These are phyloP conservation scores for Abrus pulchellus DNA, from an alignment of 306 rosid genomes.

Conservation along the genomic window DNA sequence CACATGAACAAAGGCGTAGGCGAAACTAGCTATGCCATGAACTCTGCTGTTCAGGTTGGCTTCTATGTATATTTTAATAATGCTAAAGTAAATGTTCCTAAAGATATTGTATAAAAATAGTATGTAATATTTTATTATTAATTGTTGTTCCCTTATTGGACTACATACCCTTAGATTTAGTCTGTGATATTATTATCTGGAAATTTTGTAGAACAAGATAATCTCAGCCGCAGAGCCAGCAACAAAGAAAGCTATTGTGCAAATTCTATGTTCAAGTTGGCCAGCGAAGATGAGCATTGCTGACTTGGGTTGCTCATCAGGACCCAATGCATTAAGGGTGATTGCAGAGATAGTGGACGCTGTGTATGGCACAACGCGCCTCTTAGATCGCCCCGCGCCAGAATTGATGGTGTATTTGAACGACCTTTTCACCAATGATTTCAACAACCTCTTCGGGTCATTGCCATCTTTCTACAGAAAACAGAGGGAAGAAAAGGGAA, in stretches of 20 bases:
- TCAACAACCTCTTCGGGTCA: conserved; percentile 70
- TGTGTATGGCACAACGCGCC: conserved; percentile 42
- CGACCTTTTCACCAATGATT: conserved; percentile 79
- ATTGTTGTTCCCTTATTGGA: too few species aligned
- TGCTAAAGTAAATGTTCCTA: too few species aligned
- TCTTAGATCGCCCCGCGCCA: conserved; percentile 36
- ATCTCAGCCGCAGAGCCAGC: conserved; percentile 52
- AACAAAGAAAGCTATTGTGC: conserved; percentile 53
- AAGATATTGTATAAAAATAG: too few species aligned
- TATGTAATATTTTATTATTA: too few species aligned
- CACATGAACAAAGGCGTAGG: conserved; percentile 85
- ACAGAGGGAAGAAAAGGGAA: conserved; percentile 39
- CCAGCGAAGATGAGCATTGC: conserved; percentile 70
- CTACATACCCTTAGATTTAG: too few species aligned
- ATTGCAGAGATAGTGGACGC: conserved; percentile 58
- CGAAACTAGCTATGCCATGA: conserved; percentile 75
- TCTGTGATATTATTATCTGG: too few species aligned
- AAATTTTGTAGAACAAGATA: conserved; percentile 55
- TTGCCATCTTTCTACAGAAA: conserved; percentile 70
- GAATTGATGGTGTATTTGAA: conserved; percentile 69
- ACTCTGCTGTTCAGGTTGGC: conserved; percentile 73
- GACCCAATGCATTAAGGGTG: conserved; percentile 70
- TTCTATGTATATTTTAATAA: too few species aligned
- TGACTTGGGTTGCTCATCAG: conserved; percentile 89
- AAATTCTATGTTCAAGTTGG: conserved; percentile 40